Base-by-base conservation (phyloP, 129 eudicot genomes). In the Dittrichia graveolens region DNA sequence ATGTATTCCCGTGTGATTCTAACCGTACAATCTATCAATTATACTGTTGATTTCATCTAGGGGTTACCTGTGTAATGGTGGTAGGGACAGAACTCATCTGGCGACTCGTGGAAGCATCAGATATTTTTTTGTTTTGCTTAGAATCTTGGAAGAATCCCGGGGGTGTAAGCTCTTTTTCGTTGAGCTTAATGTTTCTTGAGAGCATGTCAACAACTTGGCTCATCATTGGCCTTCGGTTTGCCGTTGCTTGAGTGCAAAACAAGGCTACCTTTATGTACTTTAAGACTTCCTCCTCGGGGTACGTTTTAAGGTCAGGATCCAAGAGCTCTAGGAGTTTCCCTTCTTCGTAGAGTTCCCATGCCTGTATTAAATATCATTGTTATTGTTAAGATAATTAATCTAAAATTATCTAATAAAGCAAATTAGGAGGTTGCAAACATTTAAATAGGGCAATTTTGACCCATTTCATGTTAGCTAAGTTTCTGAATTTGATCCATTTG, bases 141-240 rank as follows among this genome's bases (percentile, higher is more conserved):
- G 88, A 85, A 83, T 81, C 94, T 41, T 85, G 86, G 18, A 81
- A 88, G 73, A 81, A 90, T 12, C 99, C 95, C 0, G 97, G 99
- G 18, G 93, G 83, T 3, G 88, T 86, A 4, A 95, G 81, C 79
- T 88, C 82, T 75, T 88, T 85, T 59, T 91, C 99, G 5, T 90
- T 91, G 15, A 95, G 84, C 50, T 77, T 78, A 45, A 81, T 76
- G 55, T 90, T 78, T 68, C 78, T 90, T 7, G 94, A 80, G 6
- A 95, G 88, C 99, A 95, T 95, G 49, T 90, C 72, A 9, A 86
- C 82, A 50, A 90, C 99, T 54, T 90, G 97, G 80, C 97, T 90
- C 97, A 94, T 88, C 65, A 67, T 24, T 7, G 97, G 99, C 85
- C 99, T 84, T 57, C 96, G 80, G 67, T 62, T 81, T 40, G 97